phyloP scores from a whole-genome alignment of 139 green algal species.

The Chlamydomonas schloesseri region DNA sequence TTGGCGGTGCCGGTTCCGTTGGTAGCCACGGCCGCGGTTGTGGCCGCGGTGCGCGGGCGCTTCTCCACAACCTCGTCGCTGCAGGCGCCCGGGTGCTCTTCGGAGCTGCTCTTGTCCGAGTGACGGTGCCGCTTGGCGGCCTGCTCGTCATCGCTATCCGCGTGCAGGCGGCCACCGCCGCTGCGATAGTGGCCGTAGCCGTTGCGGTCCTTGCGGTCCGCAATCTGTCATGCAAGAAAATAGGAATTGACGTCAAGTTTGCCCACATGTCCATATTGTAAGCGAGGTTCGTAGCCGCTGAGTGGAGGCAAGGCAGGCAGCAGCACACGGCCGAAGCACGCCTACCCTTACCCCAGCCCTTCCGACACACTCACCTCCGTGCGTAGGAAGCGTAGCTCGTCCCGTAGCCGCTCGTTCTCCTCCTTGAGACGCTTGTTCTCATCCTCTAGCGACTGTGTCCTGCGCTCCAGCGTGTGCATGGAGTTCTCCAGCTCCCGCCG shows the following conservation, averaged over 20 bases:
- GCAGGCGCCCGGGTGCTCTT: constrained; percentile 22
- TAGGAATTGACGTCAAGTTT: no score
- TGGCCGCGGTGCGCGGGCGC: background rate
- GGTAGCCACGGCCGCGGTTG: background rate
- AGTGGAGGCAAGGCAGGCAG: no score
- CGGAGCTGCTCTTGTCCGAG: constrained; percentile 22
- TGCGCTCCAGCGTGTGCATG: background rate
- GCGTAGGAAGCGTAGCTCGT: constrained; percentile 68
- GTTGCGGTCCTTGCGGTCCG: constrained; percentile 60
- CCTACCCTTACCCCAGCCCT: no score
- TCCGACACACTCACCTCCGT: constrained; percentile 48
- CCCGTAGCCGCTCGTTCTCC: constrained; percentile 65
- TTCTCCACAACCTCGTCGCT: constrained; percentile 9
- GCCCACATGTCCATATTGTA: no score
- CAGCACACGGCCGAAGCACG: background rate
- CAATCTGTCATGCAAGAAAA: no score
- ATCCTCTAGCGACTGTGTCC: constrained; percentile 33
- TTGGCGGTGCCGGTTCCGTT: background rate
- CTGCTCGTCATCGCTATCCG: constrained; percentile 40
- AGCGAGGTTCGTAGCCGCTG: no score
- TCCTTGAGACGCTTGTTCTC: constrained; percentile 62
- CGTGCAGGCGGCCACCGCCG: background rate
- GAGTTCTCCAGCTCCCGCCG: constrained; percentile 25
- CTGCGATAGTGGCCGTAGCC: constrained; percentile 34
- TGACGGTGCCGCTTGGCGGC: constrained; percentile 37